Percentiles rank a stretch among this genome's conserved stretches.
Evolutionary conservation across 2,329 filamentous ascomycete genomes (phyloP).

Genomic region (Amphichorda felina): DNA sequence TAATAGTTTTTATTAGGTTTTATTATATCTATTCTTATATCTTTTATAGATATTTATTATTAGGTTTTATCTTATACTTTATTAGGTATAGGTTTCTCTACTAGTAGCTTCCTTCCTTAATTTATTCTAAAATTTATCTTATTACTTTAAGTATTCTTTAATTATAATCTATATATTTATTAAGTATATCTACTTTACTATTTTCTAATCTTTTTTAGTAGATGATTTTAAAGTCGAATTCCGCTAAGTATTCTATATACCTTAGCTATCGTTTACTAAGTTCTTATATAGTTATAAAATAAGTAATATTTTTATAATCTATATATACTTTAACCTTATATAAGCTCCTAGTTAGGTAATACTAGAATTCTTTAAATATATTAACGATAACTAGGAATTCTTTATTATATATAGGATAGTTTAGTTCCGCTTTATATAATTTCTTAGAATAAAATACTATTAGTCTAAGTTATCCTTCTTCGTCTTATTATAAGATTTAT

Average conservation of each 20-base stretch:
- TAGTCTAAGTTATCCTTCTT: neutral
- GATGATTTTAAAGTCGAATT: constrained; percentile 8
- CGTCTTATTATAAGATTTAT: neutral
- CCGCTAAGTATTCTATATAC: constrained; percentile 7
- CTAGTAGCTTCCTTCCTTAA: neutral
- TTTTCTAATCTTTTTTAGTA: constrained; percentile 6
- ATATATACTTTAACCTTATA: constrained; percentile 2
- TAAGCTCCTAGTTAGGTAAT: neutral
- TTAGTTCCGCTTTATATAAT: constrained; percentile 1
- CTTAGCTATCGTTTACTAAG: constrained; percentile 6
- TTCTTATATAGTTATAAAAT: constrained; percentile 8
- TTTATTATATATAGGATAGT: constrained; percentile 4
- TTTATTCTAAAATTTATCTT: constrained; percentile 6
- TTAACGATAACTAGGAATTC: constrained; percentile 4
- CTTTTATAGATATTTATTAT: neutral
- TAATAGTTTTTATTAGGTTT: too few relatives aligned
- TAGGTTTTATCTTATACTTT: neutral
- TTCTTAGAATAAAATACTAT: constrained; percentile 1
- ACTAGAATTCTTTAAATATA: constrained; percentile 2
- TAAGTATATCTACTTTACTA: constrained; percentile 5
- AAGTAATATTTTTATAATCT: constrained; percentile 11
- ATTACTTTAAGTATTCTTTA: constrained; percentile 3
- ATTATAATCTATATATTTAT: constrained; percentile 3
- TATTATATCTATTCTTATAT: too few relatives aligned
- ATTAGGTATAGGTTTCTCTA: neutral